Base-by-base conservation (phyloP, 2,329 filamentous ascomycete species). In the Penicillium sp. region DNA sequence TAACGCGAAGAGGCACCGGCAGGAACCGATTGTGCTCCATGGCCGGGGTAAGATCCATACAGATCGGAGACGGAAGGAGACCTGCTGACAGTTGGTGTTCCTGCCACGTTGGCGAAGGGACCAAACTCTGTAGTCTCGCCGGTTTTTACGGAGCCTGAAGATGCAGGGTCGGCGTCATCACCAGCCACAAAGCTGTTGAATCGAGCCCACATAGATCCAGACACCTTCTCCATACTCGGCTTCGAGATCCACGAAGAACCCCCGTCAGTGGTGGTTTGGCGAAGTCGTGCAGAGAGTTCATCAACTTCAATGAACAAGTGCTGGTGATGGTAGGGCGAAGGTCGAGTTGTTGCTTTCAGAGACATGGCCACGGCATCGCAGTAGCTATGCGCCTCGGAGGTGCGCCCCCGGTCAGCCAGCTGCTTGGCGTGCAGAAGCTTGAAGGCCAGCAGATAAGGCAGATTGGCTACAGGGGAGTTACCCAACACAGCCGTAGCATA, bases 101-200 rank as follows among this genome's bases (percentile, higher is more conserved):
- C 84, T 25, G 88, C 80, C 46, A 96, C 84, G 48, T 87, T 87
- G 7, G 89, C 87, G 69, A 99, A 97, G 1, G 90, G 91, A 0
- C 91, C 90, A 46, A 81, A 72, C 53, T 89, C 87, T 18, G 51
- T 46, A 45, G 69, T 74, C 44, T 81, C 81, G 30, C 70, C 78
- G 40, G 82, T 83, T 47, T 79, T 80, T 5, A 76, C 77, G 11
- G 82, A 77, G 8, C 78, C 82, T 48, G 80, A 80, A 0, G 81
- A 83, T 9, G 78, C 78, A 30, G 79, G 78, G 46, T 90, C 88
- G 46, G 83, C 83, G 48, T 97, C 92, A 53, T 96, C 92, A 13
- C 94, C 95, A 46, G 89, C 86, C 54, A 99, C 91, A 66, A 99
- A 99, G 65, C 91, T 96, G 74, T 92, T 97, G 74, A 99, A 96